phyloP scores from a whole-genome alignment of 495 filamentous ascomycete genomes.

The Penicillium angulare region DNA sequence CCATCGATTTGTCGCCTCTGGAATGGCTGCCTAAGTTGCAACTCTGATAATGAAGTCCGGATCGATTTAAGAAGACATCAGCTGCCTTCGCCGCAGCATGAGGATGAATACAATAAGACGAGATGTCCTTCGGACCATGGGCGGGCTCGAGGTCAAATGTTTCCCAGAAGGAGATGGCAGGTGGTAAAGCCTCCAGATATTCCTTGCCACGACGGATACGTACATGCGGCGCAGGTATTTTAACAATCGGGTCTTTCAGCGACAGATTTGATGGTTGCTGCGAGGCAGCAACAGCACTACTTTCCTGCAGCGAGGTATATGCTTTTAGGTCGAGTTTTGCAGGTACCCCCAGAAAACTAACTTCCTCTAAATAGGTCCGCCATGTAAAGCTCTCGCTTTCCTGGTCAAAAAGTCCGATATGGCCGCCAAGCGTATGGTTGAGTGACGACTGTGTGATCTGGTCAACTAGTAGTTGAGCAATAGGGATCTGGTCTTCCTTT shows the following conservation, averaged over 20 bases:
- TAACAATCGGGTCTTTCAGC: constrained; percentile 31
- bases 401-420: constrained; percentile 28
- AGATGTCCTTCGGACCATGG: constrained; percentile 75
- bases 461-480: constrained; percentile 49
- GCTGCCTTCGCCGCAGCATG: constrained; percentile 55
- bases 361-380: constrained; percentile 29
- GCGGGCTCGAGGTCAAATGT: constrained; percentile 78
- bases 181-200: constrained; percentile 72
- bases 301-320: constrained; percentile 38
- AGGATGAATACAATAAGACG: constrained; percentile 78
- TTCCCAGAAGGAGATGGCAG: constrained; percentile 87
- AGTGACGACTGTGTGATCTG: constrained; percentile 50
- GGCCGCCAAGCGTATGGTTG: constrained; percentile 34
- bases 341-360: constrained; percentile 27
- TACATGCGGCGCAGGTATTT: constrained; percentile 61
- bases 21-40: constrained; percentile 74
- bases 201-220: constrained; percentile 74
- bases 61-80: constrained; percentile 66
- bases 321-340: constrained; percentile 38
- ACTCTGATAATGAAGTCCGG: constrained; percentile 73
- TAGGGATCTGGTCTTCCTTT: constrained; percentile 40
- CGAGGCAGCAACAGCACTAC: constrained; percentile 9
- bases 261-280: constrained; percentile 28
- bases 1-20: constrained; percentile 49
- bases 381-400: constrained; percentile 27